Evolutionary conservation across 1,284 basidiomycete species (phyloP).

Genomic region (Schizophyllum amplum): DNA sequence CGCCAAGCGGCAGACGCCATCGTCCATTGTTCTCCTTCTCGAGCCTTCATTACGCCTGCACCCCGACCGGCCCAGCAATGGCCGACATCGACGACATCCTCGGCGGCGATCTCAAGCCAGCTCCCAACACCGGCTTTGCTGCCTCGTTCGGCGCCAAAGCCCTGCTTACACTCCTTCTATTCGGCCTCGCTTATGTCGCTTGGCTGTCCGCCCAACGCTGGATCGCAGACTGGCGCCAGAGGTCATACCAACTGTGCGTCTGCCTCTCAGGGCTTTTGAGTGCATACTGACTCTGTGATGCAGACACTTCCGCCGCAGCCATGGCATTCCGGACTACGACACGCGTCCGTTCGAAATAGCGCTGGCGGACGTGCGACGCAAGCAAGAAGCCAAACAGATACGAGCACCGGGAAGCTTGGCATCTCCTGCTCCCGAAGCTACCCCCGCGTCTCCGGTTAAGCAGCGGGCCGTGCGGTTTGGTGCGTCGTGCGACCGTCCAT

Average conservation of each 20-base stretch:
- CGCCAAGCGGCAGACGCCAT: not conserved
- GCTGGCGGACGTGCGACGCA: conserved; percentile 57
- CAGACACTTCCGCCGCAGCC: conserved; percentile 52
- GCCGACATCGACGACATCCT: not conserved
- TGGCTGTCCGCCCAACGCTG: not conserved
- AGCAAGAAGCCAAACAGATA: conserved; percentile 38
- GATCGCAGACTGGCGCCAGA: not conserved
- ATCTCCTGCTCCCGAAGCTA: conserved; percentile 14
- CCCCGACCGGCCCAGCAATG: not conserved
- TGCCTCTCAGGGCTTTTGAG: not conserved
- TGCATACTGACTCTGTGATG: not conserved
- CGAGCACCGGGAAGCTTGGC: conserved; percentile 24
- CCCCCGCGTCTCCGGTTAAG: conserved; percentile 19
- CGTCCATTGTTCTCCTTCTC: not conserved
- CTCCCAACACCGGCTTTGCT: not conserved
- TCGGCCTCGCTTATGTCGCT: not conserved
- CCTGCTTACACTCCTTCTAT: conserved; percentile 1
- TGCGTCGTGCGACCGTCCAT: conserved; percentile 30
- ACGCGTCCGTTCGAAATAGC: conserved; percentile 75
- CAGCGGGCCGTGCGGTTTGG: conserved; percentile 21
- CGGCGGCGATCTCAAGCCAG: not conserved
- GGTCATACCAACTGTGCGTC: not conserved
- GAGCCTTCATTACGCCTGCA: not conserved
- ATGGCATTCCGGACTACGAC: conserved; percentile 77
- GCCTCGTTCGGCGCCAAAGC: not conserved